These are phyloP conservation scores for Paramecium bursaria DNA, from an alignment of 73 alveolate species.

Conservation along the genomic window DNA sequence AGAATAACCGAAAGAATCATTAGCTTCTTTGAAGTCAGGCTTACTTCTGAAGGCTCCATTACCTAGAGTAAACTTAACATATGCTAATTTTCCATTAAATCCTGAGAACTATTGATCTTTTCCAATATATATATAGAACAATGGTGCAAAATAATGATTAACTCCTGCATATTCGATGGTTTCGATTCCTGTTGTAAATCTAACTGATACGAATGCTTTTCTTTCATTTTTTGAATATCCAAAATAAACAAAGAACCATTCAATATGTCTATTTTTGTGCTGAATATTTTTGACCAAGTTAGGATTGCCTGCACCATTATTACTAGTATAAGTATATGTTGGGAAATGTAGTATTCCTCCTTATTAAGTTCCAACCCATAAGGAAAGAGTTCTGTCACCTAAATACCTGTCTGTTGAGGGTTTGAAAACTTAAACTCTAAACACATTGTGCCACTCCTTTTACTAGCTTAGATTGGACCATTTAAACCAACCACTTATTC, in stretches of 20 bases:
- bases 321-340: conserved; percentile 56
- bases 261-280: conserved; percentile 42
- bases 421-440: conserved; percentile 27
- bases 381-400: conserved; percentile 55
- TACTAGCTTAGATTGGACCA: conserved; percentile 9
- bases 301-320: conserved; percentile 65
- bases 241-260: conserved; percentile 52
- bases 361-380: conserved; percentile 19
- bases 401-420: conserved; percentile 55
- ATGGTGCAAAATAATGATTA: conserved; percentile 25
- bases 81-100: conserved; percentile 40
- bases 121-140: conserved; percentile 26
- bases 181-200: conserved; percentile 18
- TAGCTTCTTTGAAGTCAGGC: conserved; percentile 22
- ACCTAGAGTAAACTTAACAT: conserved; percentile 26
- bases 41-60: conserved; percentile 41
- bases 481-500: conserved; percentile 50
- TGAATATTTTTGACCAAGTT: conserved; percentile 22
- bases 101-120: conserved; percentile 45
- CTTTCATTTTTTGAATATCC: conserved; percentile 14
- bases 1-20: conserved; percentile 34
- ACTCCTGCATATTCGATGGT: conserved; percentile 3
- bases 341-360: conserved; percentile 57
- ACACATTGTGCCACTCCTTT: conserved; percentile 49
- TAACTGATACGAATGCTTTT: conserved; percentile 35